Base-by-base conservation (phyloP, 805 yeast genomes). In the Nakazawaea laoshanensis region DNA sequence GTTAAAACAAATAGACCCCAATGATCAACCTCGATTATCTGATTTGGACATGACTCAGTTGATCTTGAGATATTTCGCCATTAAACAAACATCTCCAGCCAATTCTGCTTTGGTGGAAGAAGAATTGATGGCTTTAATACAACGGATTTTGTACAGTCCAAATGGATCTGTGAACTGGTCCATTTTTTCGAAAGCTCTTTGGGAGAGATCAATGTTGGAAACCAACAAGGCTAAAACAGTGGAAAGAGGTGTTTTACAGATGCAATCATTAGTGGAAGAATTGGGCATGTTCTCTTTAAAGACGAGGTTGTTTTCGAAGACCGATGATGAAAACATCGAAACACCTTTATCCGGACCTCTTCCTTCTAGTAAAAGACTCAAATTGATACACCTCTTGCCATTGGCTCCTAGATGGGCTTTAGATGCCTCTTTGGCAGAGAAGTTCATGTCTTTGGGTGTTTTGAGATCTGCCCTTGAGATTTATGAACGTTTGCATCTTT, bases 241-340 rank as follows among this genome's bases (percentile, higher is more conserved):
- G 16, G 97, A 92, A 57, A 70, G 98, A 52, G 97, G 97, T 32
- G 77, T 88, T 4, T 63, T 92, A 32, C 98, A 92, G 56, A 77
- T 92, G 79, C 89, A 88, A 35, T 78, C 94, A 3, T 61, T 92
- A 27, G 92, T 88, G 18, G 95, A 87, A 49, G 96, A 88, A 52
- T 62, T 86, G 17, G 94, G 89, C 2, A 67, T 77, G 36, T 70
- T 76, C 36, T 48, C 58, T 9, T 73, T 80, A 32, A 63, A 66
- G 34, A 59, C 78, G 7, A 66, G 76, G 43, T 61, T 62, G 47
- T 72, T 63, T 57, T 83, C 67, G 41, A 64, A 52, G 29, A 45
- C 60, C 5, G 45, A 42, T 19, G 58, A 53, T 27, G 57, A 55
- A 27, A 23, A 32, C 10, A 56, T 61, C 1, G 44, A 42, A 19